These are phyloP conservation scores for Hypoxylon sp. DNA, from an alignment of 2,329 filamentous ascomycete genomes.

Conservation along the genomic window DNA sequence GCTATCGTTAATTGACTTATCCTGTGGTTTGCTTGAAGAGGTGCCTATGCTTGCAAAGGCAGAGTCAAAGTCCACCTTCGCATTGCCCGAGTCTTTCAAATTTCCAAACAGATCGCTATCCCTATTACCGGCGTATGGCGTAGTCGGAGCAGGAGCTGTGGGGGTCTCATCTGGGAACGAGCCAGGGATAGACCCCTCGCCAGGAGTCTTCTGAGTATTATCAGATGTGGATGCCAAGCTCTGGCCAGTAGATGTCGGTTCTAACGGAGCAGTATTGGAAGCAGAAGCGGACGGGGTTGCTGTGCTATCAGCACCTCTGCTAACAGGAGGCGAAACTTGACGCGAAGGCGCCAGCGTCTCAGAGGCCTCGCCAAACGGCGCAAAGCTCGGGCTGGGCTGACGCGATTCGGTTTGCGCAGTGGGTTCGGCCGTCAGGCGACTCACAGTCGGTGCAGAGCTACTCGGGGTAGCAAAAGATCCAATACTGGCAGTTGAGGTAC, in stretches of 20 bases:
- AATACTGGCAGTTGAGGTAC: slow-evolving; percentile 68
- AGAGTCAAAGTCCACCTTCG: slow-evolving; percentile 87
- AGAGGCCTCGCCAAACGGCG: slow-evolving; percentile 77
- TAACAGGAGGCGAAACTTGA: slow-evolving; percentile 80
- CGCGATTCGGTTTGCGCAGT: slow-evolving; percentile 79
- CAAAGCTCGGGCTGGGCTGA: slow-evolving; percentile 82
- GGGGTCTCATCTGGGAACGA: slow-evolving; percentile 66
- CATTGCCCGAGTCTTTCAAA: slow-evolving; percentile 68
- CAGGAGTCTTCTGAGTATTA: slow-evolving; percentile 51
- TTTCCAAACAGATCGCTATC: slow-evolving; percentile 67
- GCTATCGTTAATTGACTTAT: slow-evolving; percentile 60
- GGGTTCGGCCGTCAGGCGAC: slow-evolving; percentile 72
- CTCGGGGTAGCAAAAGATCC: slow-evolving; percentile 69
- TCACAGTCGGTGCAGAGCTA: slow-evolving; percentile 74
- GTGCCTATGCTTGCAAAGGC: slow-evolving; percentile 83
- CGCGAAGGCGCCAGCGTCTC: slow-evolving; percentile 84
- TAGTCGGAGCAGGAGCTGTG: slow-evolving; percentile 48
- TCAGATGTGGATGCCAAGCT: slow-evolving; percentile 56
- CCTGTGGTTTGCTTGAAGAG: slow-evolving; percentile 65
- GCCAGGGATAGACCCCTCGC: slow-evolving; percentile 63
- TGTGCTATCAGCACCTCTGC: slow-evolving; percentile 67
- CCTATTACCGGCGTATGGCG: slow-evolving; percentile 51
- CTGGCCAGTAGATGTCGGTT: slow-evolving; percentile 57
- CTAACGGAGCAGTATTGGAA: slow-evolving; percentile 57
- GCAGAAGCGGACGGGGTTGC: slow-evolving; percentile 47